Percentiles rank a stretch among this genome's conserved stretches.
Conservation (phyloP, 1,284 basidiomycete species). For the Naganishia sp. region DNA sequence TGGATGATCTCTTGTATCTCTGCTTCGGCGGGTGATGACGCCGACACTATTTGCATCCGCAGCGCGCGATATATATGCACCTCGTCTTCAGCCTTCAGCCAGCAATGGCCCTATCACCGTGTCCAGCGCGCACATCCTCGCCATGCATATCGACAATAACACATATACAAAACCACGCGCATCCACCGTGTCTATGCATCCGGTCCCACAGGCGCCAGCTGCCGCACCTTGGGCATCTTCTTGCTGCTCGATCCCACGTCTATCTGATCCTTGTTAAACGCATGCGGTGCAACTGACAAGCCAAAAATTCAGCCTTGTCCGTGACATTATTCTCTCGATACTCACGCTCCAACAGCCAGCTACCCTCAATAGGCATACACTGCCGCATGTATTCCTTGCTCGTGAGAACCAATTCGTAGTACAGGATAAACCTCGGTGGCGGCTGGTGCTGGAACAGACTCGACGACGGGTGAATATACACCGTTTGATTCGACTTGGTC, state of each 20-base stretch:
- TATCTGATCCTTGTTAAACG: slow-evolving; percentile 84
- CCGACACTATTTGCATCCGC: too few relatives aligned
- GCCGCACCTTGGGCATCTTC: slow-evolving; percentile 76
- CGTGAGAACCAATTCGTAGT: slow-evolving; percentile 76
- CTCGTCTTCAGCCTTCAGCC: too few relatives aligned
- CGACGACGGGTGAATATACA: slow-evolving; percentile 94
- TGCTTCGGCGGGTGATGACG: too few relatives aligned
- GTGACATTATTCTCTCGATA: slow-evolving; percentile 24
- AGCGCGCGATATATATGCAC: too few relatives aligned
- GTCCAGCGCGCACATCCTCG: too few relatives aligned
- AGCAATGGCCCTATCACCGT: too few relatives aligned
- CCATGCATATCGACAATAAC: too few relatives aligned
- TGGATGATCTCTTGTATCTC: too few relatives aligned
- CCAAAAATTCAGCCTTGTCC: slow-evolving; percentile 8
- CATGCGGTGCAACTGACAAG: slow-evolving; percentile 79
- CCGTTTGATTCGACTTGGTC: slow-evolving; percentile 90
- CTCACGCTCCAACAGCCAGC: slow-evolving; percentile 87
- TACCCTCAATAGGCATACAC: slow-evolving; percentile 95
- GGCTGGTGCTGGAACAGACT: slow-evolving; percentile 94
- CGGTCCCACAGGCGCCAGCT: slow-evolving; percentile 30
- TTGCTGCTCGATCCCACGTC: slow-evolving; percentile 71
- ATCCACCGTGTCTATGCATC: slow-evolving; percentile 1
- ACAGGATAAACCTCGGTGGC: slow-evolving; percentile 83
- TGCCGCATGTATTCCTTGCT: slow-evolving; percentile 68
- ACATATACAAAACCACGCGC: too few relatives aligned